A percentile compares a stretch with the other conserved stretches of the same genome.
Evolutionary conservation across 2,329 filamentous ascomycete species (phyloP).

Genomic region (Zymoseptoria pseudotritici): DNA sequence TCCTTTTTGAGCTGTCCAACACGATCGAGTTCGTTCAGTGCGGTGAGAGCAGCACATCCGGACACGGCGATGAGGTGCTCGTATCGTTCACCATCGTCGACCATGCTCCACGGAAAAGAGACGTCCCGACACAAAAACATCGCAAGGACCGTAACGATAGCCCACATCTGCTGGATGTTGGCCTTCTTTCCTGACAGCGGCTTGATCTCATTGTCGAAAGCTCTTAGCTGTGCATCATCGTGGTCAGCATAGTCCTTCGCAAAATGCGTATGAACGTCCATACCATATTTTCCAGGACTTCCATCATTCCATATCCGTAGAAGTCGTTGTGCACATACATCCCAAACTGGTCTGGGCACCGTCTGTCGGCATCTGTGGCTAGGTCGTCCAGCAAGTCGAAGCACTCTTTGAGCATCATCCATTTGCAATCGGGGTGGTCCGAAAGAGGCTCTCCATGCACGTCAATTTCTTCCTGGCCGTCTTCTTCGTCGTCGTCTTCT

Average conservation of each 20-base stretch:
- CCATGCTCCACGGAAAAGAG: too few relatives aligned
- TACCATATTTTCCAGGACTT: too few relatives aligned
- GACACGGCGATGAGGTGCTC: neutral
- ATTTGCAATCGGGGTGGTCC: slow-evolving; percentile 7
- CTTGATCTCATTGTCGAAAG: too few relatives aligned
- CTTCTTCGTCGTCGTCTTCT: neutral
- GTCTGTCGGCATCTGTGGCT: neutral
- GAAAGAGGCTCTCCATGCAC: neutral
- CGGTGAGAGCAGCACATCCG: slow-evolving; percentile 2
- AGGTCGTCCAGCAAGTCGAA: slow-evolving; percentile 2
- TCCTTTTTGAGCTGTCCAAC: slow-evolving; percentile 3
- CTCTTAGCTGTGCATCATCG: too few relatives aligned
- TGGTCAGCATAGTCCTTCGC: too few relatives aligned
- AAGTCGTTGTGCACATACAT: slow-evolving; percentile 4
- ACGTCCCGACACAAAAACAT: too few relatives aligned
- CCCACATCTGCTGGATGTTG: too few relatives aligned
- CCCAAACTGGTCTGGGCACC: neutral
- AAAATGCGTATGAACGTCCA: too few relatives aligned
- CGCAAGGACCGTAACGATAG: too few relatives aligned
- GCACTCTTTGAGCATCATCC: slow-evolving; percentile 4
- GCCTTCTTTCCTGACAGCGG: too few relatives aligned
- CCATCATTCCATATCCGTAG: slow-evolving; percentile 1
- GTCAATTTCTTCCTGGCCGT: neutral
- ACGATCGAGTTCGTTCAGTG: slow-evolving; percentile 1
- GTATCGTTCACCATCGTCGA: too few relatives aligned